Base-by-base conservation (phyloP, 2,329 filamentous ascomycete species). In the Alternaria arbusti region DNA sequence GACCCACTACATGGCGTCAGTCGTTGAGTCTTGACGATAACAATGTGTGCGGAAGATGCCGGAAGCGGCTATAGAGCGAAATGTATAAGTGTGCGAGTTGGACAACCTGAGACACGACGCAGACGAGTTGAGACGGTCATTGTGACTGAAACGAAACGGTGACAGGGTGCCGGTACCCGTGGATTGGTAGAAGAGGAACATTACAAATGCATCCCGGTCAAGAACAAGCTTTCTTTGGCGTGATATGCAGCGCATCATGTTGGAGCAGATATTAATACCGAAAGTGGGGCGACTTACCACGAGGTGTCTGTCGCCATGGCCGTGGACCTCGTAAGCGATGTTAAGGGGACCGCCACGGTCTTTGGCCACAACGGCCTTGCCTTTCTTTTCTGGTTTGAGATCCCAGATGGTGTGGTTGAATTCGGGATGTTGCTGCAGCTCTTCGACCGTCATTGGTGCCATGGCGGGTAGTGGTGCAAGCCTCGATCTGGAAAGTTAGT, bases 311-410 rank as follows among this genome's bases (percentile, higher is more conserved):
- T 90, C 87, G 4, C 92, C 93, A 65, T 86, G 82, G 59, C 93
- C 92, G 82, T 97, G 93, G 51, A 96, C 84, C 79, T 96, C 91
- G 85, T 92, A 96, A 57, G 88, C 85, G 56, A 97, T 88, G 49
- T 91, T 86, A 68, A 96, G 83, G 20, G 92, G 93, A 2, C 92
- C 93, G 66, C 93, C 91, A 71, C 91, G 86, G 40, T 83, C 87
- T 59, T 86, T 83, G n/a, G 90, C 93, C 26, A 92, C 91, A 3
- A 87, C 80, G 7, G 88, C 74, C 46, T 85, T 85, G 5, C 90
- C 92, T 54, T 86, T 84, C 44, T 84, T 83, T 51, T 88, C 85
- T 6, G 93, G 90, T 70, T 89, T 85, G 22, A 96, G 86, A 26
- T 87, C 83, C 90, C 90, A 94, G 78, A 89, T 83, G 2, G 88